Evolutionary conservation across 768 basidiomycete genomes (phyloP).

Genomic region (Sistotremastrum niveocremeum): DNA sequence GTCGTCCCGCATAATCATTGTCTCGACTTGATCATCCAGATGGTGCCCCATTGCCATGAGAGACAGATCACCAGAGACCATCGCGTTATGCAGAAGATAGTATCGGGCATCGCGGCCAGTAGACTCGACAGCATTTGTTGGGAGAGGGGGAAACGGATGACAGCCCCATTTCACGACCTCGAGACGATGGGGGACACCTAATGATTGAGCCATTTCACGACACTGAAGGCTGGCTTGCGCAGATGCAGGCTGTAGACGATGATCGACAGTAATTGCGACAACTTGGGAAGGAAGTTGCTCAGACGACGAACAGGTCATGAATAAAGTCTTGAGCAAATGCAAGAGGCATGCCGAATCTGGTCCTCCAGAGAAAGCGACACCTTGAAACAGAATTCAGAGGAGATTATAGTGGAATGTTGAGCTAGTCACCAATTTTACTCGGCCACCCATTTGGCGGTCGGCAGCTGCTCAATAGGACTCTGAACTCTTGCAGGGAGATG

Average conservation of each 20-base stretch:
- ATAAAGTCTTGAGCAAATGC: constrained; percentile 42
- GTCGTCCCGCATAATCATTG: constrained; percentile 54
- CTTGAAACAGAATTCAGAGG: constrained; percentile 20
- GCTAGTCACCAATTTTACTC: constrained; percentile 27
- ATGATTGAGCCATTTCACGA: constrained; percentile 23
- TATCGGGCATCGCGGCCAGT: constrained; percentile 49
- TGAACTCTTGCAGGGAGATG: constrained; percentile 38
- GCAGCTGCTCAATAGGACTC: constrained; percentile 29
- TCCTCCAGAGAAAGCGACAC: constrained; percentile 69
- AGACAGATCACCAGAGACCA: constrained; percentile 25
- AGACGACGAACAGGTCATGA: constrained; percentile 13
- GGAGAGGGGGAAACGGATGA: constrained; percentile 35
- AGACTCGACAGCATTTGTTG: constrained; percentile 35
- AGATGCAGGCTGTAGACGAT: constrained; percentile 52
- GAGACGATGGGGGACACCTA: constrained; percentile 34
- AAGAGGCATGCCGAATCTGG: constrained; percentile 73
- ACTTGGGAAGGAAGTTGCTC: constrained; percentile 17
- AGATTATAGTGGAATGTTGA: background rate
- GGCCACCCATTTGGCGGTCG: constrained; percentile 39
- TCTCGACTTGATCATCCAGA: constrained; percentile 76
- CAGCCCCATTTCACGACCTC: constrained; percentile 44
- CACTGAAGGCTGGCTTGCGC: constrained; percentile 39
- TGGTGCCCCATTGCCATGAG: constrained; percentile 63
- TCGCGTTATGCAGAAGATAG: constrained; percentile 31
- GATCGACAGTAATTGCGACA: constrained; percentile 54